phyloP scores from a whole-genome alignment of 306 rosid species.

The Citrullus colocynthis region DNA sequence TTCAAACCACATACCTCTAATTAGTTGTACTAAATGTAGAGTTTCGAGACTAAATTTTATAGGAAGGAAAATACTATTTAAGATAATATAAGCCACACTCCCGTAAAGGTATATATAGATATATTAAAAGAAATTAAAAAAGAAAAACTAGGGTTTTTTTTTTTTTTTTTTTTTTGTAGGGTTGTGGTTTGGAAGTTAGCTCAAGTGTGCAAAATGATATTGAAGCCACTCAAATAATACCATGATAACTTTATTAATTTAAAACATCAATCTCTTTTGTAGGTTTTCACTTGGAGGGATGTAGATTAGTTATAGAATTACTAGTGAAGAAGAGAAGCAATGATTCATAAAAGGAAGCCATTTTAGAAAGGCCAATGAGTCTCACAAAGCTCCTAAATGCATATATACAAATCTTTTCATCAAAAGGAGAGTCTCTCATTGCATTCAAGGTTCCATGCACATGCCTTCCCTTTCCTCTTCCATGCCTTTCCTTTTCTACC shows the following conservation, averaged over 20 bases:
- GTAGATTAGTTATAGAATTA: background rate
- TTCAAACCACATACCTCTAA: no score
- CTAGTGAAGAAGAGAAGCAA: constrained; percentile 20
- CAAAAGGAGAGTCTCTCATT: constrained; percentile 48
- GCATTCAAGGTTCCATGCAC: constrained; percentile 49
- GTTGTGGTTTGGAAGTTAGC: background rate
- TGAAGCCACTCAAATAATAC: background rate
- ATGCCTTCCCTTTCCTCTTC: constrained; percentile 28
- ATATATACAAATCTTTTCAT: constrained; percentile 34
- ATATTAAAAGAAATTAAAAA: background rate
- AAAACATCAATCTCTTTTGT: constrained; percentile 1
- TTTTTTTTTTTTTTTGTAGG: background rate
- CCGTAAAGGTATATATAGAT: background rate
- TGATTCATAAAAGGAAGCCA: constrained; percentile 5
- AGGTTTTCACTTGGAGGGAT: constrained; percentile 5
- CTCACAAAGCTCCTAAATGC: constrained; percentile 17
- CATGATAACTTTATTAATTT: constrained; percentile 1
- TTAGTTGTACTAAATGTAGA: background rate
- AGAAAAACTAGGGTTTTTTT: background rate
- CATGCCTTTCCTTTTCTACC: constrained; percentile 30
- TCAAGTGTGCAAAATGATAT: background rate
- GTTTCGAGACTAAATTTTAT: background rate
- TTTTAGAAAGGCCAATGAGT: constrained; percentile 35
- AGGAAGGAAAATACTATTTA: background rate
- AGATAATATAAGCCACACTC: background rate